Percentiles rank a stretch among this genome's conserved stretches.
These are phyloP conservation scores for Basidioascus undulatus DNA, from an alignment of 768 basidiomycete species.

Conservation along the genomic window DNA sequence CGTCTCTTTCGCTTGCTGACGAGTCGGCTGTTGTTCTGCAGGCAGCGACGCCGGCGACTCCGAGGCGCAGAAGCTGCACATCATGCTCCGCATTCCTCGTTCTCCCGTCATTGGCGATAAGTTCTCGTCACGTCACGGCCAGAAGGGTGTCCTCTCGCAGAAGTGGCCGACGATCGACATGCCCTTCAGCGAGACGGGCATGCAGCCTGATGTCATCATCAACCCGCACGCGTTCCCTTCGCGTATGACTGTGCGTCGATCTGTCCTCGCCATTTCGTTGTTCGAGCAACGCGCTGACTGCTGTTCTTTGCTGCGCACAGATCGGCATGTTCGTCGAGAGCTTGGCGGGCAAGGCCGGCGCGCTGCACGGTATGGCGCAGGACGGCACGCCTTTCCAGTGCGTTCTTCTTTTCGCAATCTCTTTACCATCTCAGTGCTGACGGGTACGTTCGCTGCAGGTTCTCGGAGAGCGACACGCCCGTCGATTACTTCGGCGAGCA, in stretches of 20 bases:
- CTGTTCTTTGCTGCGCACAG: too few species aligned
- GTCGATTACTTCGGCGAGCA: constrained; percentile 95
- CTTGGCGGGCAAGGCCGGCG: constrained; percentile 96
- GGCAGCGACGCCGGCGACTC: constrained; percentile 68
- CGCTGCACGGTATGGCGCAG: constrained; percentile 94
- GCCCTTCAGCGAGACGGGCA: constrained; percentile 96
- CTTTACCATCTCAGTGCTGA: neutral
- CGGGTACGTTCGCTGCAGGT: constrained; percentile 26
- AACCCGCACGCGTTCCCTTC: constrained; percentile 98
- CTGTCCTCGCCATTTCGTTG: too few species aligned
- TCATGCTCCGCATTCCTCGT: constrained; percentile 79
- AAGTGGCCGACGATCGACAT: constrained; percentile 96
- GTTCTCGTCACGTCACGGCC: constrained; percentile 94
- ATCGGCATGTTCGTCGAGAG: constrained; percentile 99
- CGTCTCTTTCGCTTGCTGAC: neutral
- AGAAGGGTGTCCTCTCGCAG: constrained; percentile 98
- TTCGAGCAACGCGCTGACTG: too few species aligned
- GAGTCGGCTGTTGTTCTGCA: constrained; percentile 15
- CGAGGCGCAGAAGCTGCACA: constrained; percentile 73
- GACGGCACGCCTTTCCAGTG: constrained; percentile 97
- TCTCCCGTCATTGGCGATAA: constrained; percentile 97
- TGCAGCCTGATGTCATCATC: constrained; percentile 98
- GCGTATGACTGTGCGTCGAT: too few species aligned
- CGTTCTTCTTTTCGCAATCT: constrained; percentile 15
- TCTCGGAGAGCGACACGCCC: constrained; percentile 89